These are phyloP conservation scores for Diaporthe capsici DNA, from an alignment of 2,329 filamentous ascomycete genomes.

Conservation along the genomic window DNA sequence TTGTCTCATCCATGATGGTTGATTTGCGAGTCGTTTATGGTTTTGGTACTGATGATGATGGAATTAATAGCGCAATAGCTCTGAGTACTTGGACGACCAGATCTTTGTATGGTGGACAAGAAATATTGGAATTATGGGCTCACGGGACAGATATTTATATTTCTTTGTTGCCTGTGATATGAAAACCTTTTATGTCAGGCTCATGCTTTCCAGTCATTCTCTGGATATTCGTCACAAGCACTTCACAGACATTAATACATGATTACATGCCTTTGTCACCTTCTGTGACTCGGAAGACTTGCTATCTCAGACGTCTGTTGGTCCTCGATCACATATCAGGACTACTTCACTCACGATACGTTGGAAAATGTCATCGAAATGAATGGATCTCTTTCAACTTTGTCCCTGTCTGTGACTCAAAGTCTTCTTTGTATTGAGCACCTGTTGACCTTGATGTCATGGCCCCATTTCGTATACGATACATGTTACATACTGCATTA, in stretches of 20 bases:
- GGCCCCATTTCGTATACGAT: too few species aligned
- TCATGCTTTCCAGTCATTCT: neutral
- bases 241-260: neutral
- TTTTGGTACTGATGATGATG: neutral
- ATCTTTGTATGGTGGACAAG: neutral
- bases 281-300: neutral
- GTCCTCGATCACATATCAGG: neutral
- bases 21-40: neutral
- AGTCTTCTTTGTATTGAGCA: too few species aligned
- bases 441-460: too few species aligned
- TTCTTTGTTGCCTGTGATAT: neutral
- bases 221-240: neutral
- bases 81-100: too few species aligned
- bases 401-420: too few species aligned
- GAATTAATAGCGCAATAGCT: neutral
- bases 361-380: too few species aligned
- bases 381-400: too few species aligned
- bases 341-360: neutral
- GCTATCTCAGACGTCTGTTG: neutral
- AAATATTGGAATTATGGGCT: neutral
- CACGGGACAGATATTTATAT: neutral
- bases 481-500: too few species aligned
- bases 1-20: neutral
- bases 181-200: accelerated
- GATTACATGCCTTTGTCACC: too few species aligned